phyloP scores from a whole-genome alignment of 225 moss, liverwort and hornwort genomes.

The Neckera pumila region DNA sequence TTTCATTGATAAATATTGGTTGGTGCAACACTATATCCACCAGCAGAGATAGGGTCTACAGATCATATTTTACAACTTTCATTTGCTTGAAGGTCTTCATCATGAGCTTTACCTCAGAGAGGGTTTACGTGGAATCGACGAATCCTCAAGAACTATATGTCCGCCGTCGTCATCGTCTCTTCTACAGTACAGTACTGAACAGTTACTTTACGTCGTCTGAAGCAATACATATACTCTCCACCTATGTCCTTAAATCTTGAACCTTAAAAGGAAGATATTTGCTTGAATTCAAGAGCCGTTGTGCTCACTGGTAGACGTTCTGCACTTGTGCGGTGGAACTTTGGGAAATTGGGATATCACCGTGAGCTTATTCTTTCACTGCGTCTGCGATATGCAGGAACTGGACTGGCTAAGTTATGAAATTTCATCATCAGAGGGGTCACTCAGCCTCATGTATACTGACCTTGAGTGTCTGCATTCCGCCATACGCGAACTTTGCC shows the following conservation, averaged over 20 bases:
- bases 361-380: background rate
- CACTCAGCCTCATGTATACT: background rate
- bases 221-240: background rate
- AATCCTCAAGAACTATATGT: too few species aligned
- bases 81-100: too few species aligned
- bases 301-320: background rate
- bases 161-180: too few species aligned
- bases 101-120: too few species aligned
- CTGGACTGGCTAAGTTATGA: constrained; percentile 62
- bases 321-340: background rate
- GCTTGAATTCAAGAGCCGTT: background rate
- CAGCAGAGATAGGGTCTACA: too few species aligned
- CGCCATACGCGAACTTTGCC: constrained; percentile 45
- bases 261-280: background rate
- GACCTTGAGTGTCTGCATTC: too few species aligned
- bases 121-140: too few species aligned
- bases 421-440: background rate
- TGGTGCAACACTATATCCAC: too few species aligned
- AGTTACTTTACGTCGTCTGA: too few species aligned
- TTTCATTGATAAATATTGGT: too few species aligned
- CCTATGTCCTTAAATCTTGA: background rate
- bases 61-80: too few species aligned
- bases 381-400: constrained; percentile 21
- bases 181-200: too few species aligned
- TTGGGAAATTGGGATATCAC: background rate